Evolutionary conservation across 495 filamentous ascomycete species (phyloP).

Genomic region (Lineolata rhizophorae): DNA sequence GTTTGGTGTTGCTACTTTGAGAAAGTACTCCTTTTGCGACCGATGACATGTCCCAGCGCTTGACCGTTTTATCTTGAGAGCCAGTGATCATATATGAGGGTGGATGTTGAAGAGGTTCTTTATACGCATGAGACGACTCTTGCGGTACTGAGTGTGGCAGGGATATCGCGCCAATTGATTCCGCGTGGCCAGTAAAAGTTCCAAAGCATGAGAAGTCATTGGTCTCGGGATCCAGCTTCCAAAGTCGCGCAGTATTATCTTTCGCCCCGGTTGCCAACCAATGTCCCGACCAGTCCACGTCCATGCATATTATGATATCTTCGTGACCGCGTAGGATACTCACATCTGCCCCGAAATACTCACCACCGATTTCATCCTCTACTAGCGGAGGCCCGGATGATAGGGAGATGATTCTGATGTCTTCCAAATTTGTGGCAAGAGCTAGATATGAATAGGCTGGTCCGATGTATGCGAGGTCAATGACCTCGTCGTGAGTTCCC

Average conservation of each 20-base stretch:
- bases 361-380: not conserved
- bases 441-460: slow-evolving; percentile 62
- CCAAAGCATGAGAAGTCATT: slow-evolving; percentile 59
- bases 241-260: slow-evolving; percentile 84
- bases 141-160: slow-evolving; percentile 47
- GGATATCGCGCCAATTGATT: slow-evolving; percentile 81
- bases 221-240: slow-evolving; percentile 61
- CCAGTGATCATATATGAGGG: slow-evolving; percentile 73
- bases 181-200: slow-evolving; percentile 73
- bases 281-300: slow-evolving; percentile 85
- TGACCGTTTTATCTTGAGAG: slow-evolving; percentile 85
- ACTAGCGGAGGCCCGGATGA: slow-evolving; percentile 2
- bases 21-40: too few species aligned
- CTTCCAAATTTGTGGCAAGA: slow-evolving; percentile 86
- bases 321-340: slow-evolving; percentile 70
- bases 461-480: slow-evolving; percentile 72
- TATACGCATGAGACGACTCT: slow-evolving; percentile 36
- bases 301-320: slow-evolving; percentile 87
- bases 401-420: slow-evolving; percentile 63
- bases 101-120: slow-evolving; percentile 50
- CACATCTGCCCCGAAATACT: slow-evolving; percentile 72
- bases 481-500: slow-evolving; percentile 92
- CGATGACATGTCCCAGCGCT: slow-evolving; percentile 67
- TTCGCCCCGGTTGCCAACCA: slow-evolving; percentile 95
- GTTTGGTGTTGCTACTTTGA: slow-evolving; percentile 14